Base-by-base conservation (phyloP, 2,329 filamentous ascomycete genomes). In the Coniochaeta sp. region DNA sequence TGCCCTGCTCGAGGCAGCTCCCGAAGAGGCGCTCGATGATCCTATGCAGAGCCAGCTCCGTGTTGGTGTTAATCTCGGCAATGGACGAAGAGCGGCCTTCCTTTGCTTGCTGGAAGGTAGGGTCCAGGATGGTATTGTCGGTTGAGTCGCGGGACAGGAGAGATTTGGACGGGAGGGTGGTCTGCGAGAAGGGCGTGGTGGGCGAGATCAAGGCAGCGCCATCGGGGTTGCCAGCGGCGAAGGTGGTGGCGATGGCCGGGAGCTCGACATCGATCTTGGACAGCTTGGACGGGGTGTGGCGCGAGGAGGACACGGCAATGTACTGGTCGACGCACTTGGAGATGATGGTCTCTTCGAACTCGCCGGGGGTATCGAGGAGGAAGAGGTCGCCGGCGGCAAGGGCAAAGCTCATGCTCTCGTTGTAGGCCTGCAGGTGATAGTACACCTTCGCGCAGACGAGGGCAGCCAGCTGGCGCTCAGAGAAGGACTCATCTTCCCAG, bases 261-360 rank as follows among this genome's bases (percentile, higher is more conserved):
- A 86, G 75, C 22, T 76, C 73, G 53, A 67, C 63, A 48, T 71
- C 70, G 54, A 63, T 59, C 54, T 65, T 65, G 60, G 71, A 69
- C n/a, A 65, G 65, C 58, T 70, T 71, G 47, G 77, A 64, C 13
- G 71, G 67, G 18, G 68, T 64, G 60, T 81, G 76, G 58, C 76
- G 74, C 55, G 76, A 71, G 40, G 77, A 73, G 49, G 76, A 78
- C 40, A 91, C 79, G 54, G 89, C 85, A 64, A 99, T 96, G 74
- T 96, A 99, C 58, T 95, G 95, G 71, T 99, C 94, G 64, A 99
- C 84, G 66, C 94, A 99, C 79, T 95, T 96, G 54, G 92, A 92
- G 69, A 97, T 91, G 73, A 99, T 97, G 52, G 94, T 99, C 75
- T 99, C 91, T 71, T 99, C 94, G 65, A 96, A 99, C 75, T 99